Conservation (phyloP, 352 stramenopile genomes). For the Globisporangium apiculatum region DNA sequence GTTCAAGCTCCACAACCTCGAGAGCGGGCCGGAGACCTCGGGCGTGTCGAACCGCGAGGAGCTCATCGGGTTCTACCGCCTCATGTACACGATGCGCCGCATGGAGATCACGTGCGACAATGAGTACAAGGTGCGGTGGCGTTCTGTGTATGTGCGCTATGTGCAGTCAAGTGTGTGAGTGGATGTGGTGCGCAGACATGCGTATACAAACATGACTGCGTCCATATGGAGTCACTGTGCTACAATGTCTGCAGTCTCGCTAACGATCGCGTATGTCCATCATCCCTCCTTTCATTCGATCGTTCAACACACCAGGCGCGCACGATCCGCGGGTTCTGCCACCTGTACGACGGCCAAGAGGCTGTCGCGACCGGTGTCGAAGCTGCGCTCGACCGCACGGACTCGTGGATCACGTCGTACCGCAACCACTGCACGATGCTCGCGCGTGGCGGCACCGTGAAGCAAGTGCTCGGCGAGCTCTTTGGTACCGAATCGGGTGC, state of each 20-base stretch:
- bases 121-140: constrained; percentile 93
- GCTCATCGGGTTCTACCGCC: constrained; percentile 93
- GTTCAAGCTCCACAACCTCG: constrained; percentile 81
- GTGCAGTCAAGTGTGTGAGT: no score
- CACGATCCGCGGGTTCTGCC: constrained; percentile 98
- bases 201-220: no score
- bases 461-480: constrained; percentile 93
- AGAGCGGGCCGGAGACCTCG: constrained; percentile 50
- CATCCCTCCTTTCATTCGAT: no score
- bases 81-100: constrained; percentile 99
- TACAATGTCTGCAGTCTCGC: no score
- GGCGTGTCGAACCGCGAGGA: constrained; percentile 93
- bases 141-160: no score
- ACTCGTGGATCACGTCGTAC: constrained; percentile 99
- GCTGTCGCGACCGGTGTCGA: constrained; percentile 98
- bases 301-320: constrained; percentile 20
- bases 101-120: constrained; percentile 99
- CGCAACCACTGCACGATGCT: constrained; percentile 98
- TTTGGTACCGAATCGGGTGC: constrained; percentile 91
- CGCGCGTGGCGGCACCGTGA: constrained; percentile 90
- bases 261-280: no score
- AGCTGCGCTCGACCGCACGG: constrained; percentile 88
- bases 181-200: no score
- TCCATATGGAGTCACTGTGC: no score
- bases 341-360: constrained; percentile 99